Percentiles rank a stretch among this genome's conserved stretches.
phyloP scores from a whole-genome alignment of 768 basidiomycete genomes.

The Leccinum truebloodii region DNA sequence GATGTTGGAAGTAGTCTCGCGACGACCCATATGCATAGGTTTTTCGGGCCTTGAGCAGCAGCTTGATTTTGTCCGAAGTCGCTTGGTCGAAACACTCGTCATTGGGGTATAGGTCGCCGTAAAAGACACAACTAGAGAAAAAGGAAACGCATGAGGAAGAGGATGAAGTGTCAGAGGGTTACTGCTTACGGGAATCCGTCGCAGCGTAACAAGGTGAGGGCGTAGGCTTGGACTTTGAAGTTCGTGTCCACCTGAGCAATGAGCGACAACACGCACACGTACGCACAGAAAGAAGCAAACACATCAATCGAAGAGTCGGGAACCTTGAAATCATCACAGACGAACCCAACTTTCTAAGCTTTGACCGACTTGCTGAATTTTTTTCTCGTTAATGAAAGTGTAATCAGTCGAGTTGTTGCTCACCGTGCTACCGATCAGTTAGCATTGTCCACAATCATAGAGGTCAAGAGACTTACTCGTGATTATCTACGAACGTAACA shows the following conservation, averaged over 20 bases:
- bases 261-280: neutral
- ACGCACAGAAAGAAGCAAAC: neutral
- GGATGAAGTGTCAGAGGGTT: neutral
- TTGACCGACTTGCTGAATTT: constrained; percentile 62
- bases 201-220: constrained; percentile 70
- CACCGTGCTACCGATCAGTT: constrained; percentile 56
- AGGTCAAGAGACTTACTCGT: constrained; percentile 57
- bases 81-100: constrained; percentile 60
- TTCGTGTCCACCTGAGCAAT: constrained; percentile 58
- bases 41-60: constrained; percentile 63
- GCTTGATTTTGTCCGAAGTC: constrained; percentile 50
- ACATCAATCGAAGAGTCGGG: neutral
- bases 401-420: constrained; percentile 32
- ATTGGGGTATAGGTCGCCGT: constrained; percentile 80
- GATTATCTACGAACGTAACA: constrained; percentile 90
- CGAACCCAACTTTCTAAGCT: constrained; percentile 82
- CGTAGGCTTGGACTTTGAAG: constrained; percentile 84
- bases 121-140: constrained; percentile 73
- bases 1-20: constrained; percentile 57
- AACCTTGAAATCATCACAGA: neutral
- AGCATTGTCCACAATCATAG: neutral
- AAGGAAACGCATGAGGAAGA: neutral
- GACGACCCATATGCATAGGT: constrained; percentile 65
- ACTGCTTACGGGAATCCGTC: constrained; percentile 70
- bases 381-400: neutral